Evolutionary conservation across 306 rosid species (phyloP), one percentile per base, ranked within the genome.

Genomic region (Casuarina cunninghamiana): DNA sequence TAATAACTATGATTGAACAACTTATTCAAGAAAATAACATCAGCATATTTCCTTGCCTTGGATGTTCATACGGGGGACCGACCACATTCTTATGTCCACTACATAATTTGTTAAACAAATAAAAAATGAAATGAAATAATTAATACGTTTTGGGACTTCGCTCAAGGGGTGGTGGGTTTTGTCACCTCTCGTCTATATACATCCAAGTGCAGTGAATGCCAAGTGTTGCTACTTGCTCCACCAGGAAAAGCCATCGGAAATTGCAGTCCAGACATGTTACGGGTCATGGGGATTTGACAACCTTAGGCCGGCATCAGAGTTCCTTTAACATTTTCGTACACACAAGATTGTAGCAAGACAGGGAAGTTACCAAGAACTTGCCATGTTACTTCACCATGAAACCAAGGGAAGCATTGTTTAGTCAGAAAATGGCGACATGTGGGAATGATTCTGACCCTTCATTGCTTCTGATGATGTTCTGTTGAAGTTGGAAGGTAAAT

Each of bases 351-450:
- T 21, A 75, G 63, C 8, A 26, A 69, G 0, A 10, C 9, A 3
- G 19, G 21, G 81, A 84, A 74, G 38, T 66, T 84, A 60, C 85
- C 73, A 46, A 43, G 83, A 74, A 81, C 62, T 69, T 77, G 9
- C 75, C 38, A 37, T 49, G 19, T 68, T 69, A 16, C 12, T 12
- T 76, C 75, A 21, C 9, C 44, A 66, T 35, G 45, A 32, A 6
- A 42, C 4, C 1, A 37, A 48, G 0, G 1, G 43, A 32, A 32
- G 5, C 43, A 10, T 32, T 0, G 2, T 35, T 61, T 0, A 12
- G 11, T 5, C 39, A 37, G 21, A 35, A 35, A 11, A 61, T 61
- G 0, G 2, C 0, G 43, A 35, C 68, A 6, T 12, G 42, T 7
- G 4, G 2, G 15, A 37, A 12, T 4, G 17, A 35, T 35, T 62